phyloP scores from a whole-genome alignment of 345 rosid genomes.

The Rhodamnia argentea region DNA sequence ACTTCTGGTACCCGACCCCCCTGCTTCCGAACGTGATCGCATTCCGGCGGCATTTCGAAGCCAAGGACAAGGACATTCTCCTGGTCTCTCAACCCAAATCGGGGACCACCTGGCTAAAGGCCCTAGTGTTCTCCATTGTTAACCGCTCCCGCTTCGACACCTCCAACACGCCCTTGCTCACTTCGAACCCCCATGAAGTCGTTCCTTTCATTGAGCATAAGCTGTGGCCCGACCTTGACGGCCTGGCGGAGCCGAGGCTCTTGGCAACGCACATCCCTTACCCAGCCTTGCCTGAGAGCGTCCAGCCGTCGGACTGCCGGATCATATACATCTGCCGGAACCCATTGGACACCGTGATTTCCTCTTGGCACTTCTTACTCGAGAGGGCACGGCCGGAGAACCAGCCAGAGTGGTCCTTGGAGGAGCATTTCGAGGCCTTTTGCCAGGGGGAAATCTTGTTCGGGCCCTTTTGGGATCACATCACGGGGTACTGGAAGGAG shows the following conservation, averaged over 20 bases:
- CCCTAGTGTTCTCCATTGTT: neutral
- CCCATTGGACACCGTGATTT: neutral
- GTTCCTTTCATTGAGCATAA: neutral
- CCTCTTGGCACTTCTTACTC: neutral
- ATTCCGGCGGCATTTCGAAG: slow-evolving; percentile 12
- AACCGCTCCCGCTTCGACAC: neutral
- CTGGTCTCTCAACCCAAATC: slow-evolving; percentile 15
- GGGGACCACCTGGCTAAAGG: slow-evolving; percentile 29
- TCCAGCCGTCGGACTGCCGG: neutral
- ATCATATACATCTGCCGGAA: neutral
- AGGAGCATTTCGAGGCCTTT: neutral
- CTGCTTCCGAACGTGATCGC: neutral
- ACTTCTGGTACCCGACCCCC: neutral
- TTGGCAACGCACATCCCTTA: neutral
- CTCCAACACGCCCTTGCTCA: neutral
- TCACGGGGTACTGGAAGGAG: too few relatives aligned
- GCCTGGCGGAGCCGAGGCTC: neutral
- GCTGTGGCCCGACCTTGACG: neutral
- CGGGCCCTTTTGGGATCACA: too few relatives aligned
- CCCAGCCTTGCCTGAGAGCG: neutral
- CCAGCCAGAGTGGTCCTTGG: neutral
- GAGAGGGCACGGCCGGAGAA: too few relatives aligned
- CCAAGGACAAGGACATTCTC: slow-evolving; percentile 6
- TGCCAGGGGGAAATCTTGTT: neutral
- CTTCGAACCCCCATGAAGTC: neutral